phyloP scores from a whole-genome alignment of 2,329 filamentous ascomycete genomes.

The Xenosphaeropsis pyriputrescens region DNA sequence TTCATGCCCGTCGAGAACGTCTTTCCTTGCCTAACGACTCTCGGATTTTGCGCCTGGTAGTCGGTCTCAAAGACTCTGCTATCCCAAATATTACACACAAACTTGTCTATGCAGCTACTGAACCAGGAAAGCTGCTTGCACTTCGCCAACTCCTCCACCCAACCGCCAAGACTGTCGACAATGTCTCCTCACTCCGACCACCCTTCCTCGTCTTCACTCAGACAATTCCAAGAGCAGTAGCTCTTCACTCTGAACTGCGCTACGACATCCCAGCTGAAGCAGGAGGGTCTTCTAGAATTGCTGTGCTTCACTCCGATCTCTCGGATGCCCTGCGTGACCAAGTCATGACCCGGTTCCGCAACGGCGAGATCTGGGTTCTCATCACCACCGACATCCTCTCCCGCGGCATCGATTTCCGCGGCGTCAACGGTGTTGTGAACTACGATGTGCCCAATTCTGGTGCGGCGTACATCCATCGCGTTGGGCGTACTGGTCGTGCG shows the following conservation, averaged over 20 bases:
- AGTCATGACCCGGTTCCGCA: slow-evolving; percentile 82
- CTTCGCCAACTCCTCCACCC: slow-evolving; percentile 82
- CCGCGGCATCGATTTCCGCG: slow-evolving; percentile 86
- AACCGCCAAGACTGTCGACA: slow-evolving; percentile 37
- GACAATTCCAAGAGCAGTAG: slow-evolving; percentile 79
- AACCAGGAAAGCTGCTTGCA: slow-evolving; percentile 84
- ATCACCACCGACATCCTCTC: slow-evolving; percentile 92
- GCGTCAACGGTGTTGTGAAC: slow-evolving; percentile 91
- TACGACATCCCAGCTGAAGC: slow-evolving; percentile 90
- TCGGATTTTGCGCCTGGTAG: slow-evolving; percentile 68
- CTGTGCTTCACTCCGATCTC: slow-evolving; percentile 79
- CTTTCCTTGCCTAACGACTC: slow-evolving; percentile 21
- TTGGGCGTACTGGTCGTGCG: slow-evolving; percentile 79
- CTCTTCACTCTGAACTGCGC: slow-evolving; percentile 76
- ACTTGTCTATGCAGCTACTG: slow-evolving; percentile 80
- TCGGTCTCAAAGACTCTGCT: slow-evolving; percentile 92
- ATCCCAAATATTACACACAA: slow-evolving; percentile 85
- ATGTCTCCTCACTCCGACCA: slow-evolving; percentile 43
- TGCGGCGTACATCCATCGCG: slow-evolving; percentile 84
- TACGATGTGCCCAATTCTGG: slow-evolving; percentile 92
- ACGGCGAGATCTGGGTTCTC: slow-evolving; percentile 88
- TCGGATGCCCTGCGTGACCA: slow-evolving; percentile 58
- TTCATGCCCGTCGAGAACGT: slow-evolving; percentile 34
- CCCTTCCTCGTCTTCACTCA: slow-evolving; percentile 95
- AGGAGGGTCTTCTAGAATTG: slow-evolving; percentile 71